These are phyloP conservation scores for Diplocarpon rosae DNA, from an alignment of 2,329 filamentous ascomycete species.

Conservation along the genomic window DNA sequence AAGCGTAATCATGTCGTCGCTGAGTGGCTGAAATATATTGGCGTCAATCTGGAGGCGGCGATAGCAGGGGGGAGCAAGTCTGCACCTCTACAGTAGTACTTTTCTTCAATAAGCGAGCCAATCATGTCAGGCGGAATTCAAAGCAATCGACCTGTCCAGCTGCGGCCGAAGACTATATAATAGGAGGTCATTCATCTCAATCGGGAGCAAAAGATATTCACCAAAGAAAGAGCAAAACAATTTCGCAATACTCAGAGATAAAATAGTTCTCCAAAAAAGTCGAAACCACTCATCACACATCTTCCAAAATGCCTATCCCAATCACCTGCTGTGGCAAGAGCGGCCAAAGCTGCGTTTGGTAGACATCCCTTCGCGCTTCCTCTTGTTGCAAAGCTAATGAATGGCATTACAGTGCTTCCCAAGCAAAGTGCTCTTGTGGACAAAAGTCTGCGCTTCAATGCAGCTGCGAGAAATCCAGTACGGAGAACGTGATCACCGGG, in stretches of 20 bases:
- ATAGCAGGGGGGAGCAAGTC: no score
- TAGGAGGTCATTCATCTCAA: neutral
- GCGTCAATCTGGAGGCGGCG: neutral
- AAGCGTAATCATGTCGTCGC: neutral
- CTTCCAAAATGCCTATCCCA: conserved; percentile 21
- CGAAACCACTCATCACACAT: neutral
- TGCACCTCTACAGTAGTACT: no score
- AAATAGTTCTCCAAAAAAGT: neutral
- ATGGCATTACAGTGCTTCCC: conserved; percentile 39
- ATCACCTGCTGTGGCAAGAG: conserved; percentile 26
- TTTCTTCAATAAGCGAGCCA: conserved; percentile 1
- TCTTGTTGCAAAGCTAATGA: neutral
- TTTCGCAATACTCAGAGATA: neutral
- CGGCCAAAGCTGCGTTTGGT: conserved; percentile 26
- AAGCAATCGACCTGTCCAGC: conserved; percentile 2
- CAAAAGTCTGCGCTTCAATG: conserved; percentile 79
- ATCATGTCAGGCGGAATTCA: conserved; percentile 3
- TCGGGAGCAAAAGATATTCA: neutral
- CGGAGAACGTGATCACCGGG: conserved; percentile 65
- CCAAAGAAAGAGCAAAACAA: neutral
- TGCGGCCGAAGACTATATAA: conserved; percentile 2
- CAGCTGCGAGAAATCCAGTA: conserved; percentile 64
- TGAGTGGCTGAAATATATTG: neutral
- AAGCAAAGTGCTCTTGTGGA: conserved; percentile 78
- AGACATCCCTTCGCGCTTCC: conserved; percentile 6